Base-by-base conservation (phyloP, 192 early-diverging fungal genomes). In the Coemansia sp. region DNA sequence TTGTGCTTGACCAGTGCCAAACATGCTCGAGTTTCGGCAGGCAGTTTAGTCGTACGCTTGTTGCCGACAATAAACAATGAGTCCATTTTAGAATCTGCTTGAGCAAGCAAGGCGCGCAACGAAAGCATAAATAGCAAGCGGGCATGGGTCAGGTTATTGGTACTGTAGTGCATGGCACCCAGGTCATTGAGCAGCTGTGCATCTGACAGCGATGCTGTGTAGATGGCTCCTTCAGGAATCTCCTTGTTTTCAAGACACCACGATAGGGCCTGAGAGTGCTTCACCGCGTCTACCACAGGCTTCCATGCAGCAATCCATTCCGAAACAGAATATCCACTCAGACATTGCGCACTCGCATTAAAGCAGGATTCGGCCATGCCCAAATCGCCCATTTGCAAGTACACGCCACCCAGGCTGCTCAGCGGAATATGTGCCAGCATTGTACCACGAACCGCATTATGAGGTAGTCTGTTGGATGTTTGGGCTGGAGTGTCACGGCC, bases 301-400 rank as follows among this genome's bases (percentile, higher is more conserved):
- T 39, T 51, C 74, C 74, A 78, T 5, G 52, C 36, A 0, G 57
- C 33, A 0, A 68, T 37, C 63, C 74, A 78, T 3, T 64, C 53
- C 2, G 45, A 15, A 14, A 72, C 55, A 1, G 40, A 43, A 20
- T 53, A 58, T 0, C 70, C 76, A 56, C 61, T 62, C 20, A 79
- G 55, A 30, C 67, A 60, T 30, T 66, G 65, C 40, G 67, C 66
- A 31, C 69, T 70, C 23, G 69, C 76, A 7, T 79, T 63, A n/a
- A 79, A 63, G 47, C 76, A 79, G 33, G 76, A 72, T 55, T 73
- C 65, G 21, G 70, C 66, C 70, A 79, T 73, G 3, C 51, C 51
- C 38, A 79, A 31, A 12, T 79, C 70, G 35, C 76, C 76, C 62
- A 68, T 72, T 18, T 59, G 69, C 55, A 79, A 39, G 33, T 79